Base-by-base conservation (phyloP, 768 basidiomycete species). In the Termitomyces sp. region DNA sequence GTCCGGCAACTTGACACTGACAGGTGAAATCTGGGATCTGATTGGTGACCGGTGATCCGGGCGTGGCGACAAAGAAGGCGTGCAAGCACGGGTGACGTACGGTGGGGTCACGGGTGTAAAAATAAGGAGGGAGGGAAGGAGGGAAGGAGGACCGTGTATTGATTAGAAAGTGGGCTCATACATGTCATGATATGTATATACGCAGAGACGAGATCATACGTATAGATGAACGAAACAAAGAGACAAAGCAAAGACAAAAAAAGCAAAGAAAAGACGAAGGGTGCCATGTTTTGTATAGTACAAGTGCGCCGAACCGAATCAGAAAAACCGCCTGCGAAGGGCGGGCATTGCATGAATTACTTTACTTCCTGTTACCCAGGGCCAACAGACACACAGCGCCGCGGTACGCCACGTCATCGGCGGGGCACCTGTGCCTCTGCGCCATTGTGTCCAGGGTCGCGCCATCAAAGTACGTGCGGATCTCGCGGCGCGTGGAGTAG, bases 401-500 rank as follows among this genome's bases (percentile, higher is more conserved):
- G 50, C 12, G 50, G 36, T 36, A 37, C 22, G 20, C 37, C 50
- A 36, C 27, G 26, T 52, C 51, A 30, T 52, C 51, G 20, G 51
- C 51, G 13, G 51, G 39, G n/a, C 51, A 51, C 1, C 24, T 26
- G 5, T 26, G 7, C 18, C 26, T 37, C 34, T 51, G 37, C 3
- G 51, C 51, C 51, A 52, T 52, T 6, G 26, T 52, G 27, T 55
- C 55, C 45, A 48, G 36, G 34, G 53, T 59, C 22, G 58, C 34
- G 5, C 58, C 54, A 34, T 45, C 48, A 27, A 50, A 55, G 42
- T 59, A 59, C 0, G 58, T 50, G 0, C 20, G 40, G 5, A 55
- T 42, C 24, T 59, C 58, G n/a, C 20, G 53, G 2, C 30, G 34
- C 2, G 53, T 59, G 26, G 58, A 59, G 49, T 48, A 59, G 26